Percentiles rank a stretch among this genome's conserved stretches.
These are phyloP conservation scores for Oryza meridionalis DNA, from an alignment of 176 grass and related monocot genomes.

Conservation along the genomic window DNA sequence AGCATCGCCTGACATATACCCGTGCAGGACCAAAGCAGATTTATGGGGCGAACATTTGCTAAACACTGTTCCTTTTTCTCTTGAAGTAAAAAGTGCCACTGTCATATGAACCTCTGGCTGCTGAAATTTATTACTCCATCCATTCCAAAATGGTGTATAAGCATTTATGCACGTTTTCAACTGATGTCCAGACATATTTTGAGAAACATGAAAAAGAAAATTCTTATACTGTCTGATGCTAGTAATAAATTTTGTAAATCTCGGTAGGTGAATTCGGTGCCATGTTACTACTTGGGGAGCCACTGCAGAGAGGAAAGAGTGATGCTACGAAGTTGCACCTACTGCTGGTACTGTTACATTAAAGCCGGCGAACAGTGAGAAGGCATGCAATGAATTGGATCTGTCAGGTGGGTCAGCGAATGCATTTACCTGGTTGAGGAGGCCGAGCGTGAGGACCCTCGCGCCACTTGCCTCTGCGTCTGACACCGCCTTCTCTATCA, in stretches of 20 bases:
- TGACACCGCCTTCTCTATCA: slow-evolving; percentile 53
- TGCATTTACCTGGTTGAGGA: slow-evolving; percentile 68
- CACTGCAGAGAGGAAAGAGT: not conserved
- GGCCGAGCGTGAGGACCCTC: slow-evolving; percentile 55
- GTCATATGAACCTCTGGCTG: not conserved
- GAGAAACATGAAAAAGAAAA: too few species aligned
- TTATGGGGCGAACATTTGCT: not conserved
- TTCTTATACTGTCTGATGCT: not conserved
- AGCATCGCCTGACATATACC: not conserved
- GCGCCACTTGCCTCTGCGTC: slow-evolving; percentile 67
- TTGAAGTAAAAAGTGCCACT: not conserved
- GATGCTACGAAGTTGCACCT: not conserved
- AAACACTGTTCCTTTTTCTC: not conserved
- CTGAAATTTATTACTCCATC: not conserved
- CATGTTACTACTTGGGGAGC: not conserved
- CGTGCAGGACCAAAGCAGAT: not conserved
- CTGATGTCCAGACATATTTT: too few species aligned
- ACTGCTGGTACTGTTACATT: not conserved
- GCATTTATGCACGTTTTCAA: too few species aligned
- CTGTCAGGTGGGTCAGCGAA: not conserved
- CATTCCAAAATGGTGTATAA: too few species aligned
- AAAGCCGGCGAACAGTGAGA: not conserved
- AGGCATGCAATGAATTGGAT: slow-evolving; percentile 22
- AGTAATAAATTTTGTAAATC: not conserved
- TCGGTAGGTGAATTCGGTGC: not conserved